Percentiles rank a stretch among this genome's conserved stretches.
phyloP scores from a whole-genome alignment of 1,284 basidiomycete genomes.

The Ceratobasidium sp. region DNA sequence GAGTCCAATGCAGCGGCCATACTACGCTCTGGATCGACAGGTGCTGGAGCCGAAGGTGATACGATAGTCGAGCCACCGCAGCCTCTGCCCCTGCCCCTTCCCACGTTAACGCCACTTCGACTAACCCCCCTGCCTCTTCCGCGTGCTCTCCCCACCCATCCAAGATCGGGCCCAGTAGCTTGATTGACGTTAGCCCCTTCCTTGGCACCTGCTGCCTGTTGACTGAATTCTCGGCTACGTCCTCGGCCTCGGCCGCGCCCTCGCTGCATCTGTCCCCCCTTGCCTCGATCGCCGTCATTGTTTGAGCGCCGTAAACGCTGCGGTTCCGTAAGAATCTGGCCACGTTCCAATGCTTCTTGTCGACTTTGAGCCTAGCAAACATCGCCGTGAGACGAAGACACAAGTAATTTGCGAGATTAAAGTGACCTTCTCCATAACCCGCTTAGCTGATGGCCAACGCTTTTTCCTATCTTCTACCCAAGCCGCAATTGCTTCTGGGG shows the following conservation, averaged over 20 bases:
- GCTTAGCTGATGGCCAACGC: conserved; percentile 80
- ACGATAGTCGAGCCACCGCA: conserved; percentile 45
- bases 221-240: conserved; percentile 49
- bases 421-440: conserved; percentile 76
- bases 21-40: not conserved
- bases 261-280: conserved; percentile 48
- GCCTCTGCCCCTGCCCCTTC: conserved; percentile 56
- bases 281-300: conserved; percentile 37
- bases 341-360: conserved; percentile 82
- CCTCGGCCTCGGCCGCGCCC: conserved; percentile 55
- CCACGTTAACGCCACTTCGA: conserved; percentile 45
- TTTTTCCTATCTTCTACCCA: conserved; percentile 92
- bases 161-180: not conserved
- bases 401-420: not conserved
- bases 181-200: not conserved
- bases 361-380: conserved; percentile 66
- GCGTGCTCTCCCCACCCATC: conserved; percentile 54
- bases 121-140: conserved; percentile 57
- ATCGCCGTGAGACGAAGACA: not conserved
- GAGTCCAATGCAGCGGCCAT: conserved; percentile 44
- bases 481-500: conserved; percentile 81
- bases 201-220: not conserved
- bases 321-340: conserved; percentile 73
- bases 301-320: conserved; percentile 58
- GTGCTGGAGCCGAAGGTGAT: conserved; percentile 50